Evolutionary conservation across 2,329 filamentous ascomycete species (phyloP), one percentile per base, ranked within the genome.

Genomic region (Neoascochyta sp.): DNA sequence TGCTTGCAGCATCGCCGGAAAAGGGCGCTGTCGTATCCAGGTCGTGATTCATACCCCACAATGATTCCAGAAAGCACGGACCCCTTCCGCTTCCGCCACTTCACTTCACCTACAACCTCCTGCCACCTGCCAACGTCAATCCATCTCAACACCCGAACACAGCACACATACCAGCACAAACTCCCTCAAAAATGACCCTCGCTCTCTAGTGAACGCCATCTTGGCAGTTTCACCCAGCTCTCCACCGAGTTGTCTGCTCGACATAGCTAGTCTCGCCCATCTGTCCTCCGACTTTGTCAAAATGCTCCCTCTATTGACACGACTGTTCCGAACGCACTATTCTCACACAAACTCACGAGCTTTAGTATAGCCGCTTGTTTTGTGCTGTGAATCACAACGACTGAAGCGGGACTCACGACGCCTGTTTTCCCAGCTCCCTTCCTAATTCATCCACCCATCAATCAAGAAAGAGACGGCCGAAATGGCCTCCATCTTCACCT

Each of bases 401-500:
- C 19, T n/a, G n/a, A n/a, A n/a, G n/a, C n/a, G n/a, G n/a, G 29
- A 7, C 9, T n/a, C 17, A 21, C 12, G 4, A 14, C 14, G 16
- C 10, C 13, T 12, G 18, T 12, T 7, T 8, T 10, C 13, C 22
- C 17, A 9, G 12, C 25, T 18, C 27, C 12, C 22, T 25, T 23
- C 19, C 17, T 11, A 9, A 29, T n/a, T n/a, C n/a, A n/a, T n/a
- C n/a, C n/a, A n/a, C n/a, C n/a, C n/a, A n/a, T n/a, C n/a, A n/a
- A n/a, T n/a, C n/a, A n/a, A n/a, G n/a, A n/a, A n/a, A n/a, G n/a
- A n/a, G 25, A 22, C 16, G n/a, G n/a, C n/a, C n/a, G 40, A 21
- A 8, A 93, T 92, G 86, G 90, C 92, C 36, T 95, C 90, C 9
- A 86, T 98, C 47, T 98, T 98, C 61, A 95, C 90, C 0, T 98